Base-by-base conservation (phyloP, 768 basidiomycete species). In the Termitomyces sp. region DNA sequence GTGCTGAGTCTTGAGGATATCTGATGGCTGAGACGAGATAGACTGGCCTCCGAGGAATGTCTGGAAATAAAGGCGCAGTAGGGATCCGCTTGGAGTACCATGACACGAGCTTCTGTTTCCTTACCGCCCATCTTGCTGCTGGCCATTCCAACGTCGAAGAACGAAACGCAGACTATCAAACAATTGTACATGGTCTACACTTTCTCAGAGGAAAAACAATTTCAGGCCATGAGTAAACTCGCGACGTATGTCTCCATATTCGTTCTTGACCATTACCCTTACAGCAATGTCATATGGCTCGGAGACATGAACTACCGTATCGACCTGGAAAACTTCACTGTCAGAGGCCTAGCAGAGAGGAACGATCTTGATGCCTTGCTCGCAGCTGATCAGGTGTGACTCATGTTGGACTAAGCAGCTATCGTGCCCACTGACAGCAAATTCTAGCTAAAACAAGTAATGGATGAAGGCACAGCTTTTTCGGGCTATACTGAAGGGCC, bases 271-370 rank as follows among this genome's bases (percentile, higher is more conserved):
- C 48, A 42, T 51, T 58, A 24, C 49, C 34, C 31, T 16, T 24
- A 27, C 42, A 98, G 96, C 57, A 91, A 95, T 69, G 80, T 98
- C 36, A 80, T 98, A 46, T 98, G 95, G 94, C 78, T 94, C 9
- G 95, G 90, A 11, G 97, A 99, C 71, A 90, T 91, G 51, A 99
- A 99, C 69, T 99, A 98, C 69, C 89, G 97, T 22, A 87, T 98
- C 58, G 84, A 92, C 60, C 76, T 97, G 54, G 83, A 94, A 48
- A 95, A 97, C 70, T 85, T 87, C 16, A 84, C 80, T 12, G 96
- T 89, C 22, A 79, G 93, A 57, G 71, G 79, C n/a, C 73, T 88
- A 1, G 89, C 85, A 1, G 78, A 76, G 45, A 74, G 73, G 1
- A 83, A 87, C 50, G 85, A 90, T 57, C 84, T 90, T 30, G 91